phyloP scores from a whole-genome alignment of 2,329 filamentous ascomycete species.

The Huntiella moniliformis region DNA sequence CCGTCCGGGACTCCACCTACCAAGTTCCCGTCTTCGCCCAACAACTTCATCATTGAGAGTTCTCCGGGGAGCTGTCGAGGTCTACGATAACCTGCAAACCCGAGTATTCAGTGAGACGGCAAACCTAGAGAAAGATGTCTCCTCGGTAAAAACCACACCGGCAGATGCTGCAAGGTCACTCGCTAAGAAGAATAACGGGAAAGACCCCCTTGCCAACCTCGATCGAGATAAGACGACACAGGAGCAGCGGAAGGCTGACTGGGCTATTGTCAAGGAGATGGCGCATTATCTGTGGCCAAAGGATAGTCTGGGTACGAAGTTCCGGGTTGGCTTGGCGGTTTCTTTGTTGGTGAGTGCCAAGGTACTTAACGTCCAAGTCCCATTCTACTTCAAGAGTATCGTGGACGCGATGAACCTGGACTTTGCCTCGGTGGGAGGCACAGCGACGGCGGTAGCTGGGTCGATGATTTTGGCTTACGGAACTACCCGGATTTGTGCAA shows the following conservation, averaged over 20 bases:
- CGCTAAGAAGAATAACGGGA: slow-evolving; percentile 9
- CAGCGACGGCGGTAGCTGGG: slow-evolving; percentile 72
- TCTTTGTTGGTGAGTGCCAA: slow-evolving; percentile 74
- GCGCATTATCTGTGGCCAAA: slow-evolving; percentile 90
- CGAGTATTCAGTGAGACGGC: slow-evolving; percentile 4
- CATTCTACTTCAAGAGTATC: slow-evolving; percentile 97
- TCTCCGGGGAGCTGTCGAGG: slow-evolving; percentile 5
- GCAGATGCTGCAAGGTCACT: not conserved
- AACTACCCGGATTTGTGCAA: slow-evolving; percentile 69
- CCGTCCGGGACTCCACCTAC: not conserved
- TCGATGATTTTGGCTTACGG: slow-evolving; percentile 91
- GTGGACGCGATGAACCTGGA: slow-evolving; percentile 97
- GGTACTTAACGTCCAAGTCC: slow-evolving; percentile 90
- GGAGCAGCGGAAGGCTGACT: slow-evolving; percentile 90
- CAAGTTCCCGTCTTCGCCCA: not conserved
- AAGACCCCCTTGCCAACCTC: slow-evolving; percentile 42
- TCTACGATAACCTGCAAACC: slow-evolving; percentile 8
- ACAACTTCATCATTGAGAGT: slow-evolving; percentile 4
- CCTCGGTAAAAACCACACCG: not conserved
- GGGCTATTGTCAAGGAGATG: slow-evolving; percentile 99
- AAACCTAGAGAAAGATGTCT: not conserved
- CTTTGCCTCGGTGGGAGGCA: slow-evolving; percentile 68
- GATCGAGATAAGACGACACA: slow-evolving; percentile 45
- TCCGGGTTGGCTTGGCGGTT: slow-evolving; percentile 72
- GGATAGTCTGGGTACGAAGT: slow-evolving; percentile 50